Conservation (phyloP, 2,329 filamentous ascomycete species). For the Dendrostoma leiphaemia region DNA sequence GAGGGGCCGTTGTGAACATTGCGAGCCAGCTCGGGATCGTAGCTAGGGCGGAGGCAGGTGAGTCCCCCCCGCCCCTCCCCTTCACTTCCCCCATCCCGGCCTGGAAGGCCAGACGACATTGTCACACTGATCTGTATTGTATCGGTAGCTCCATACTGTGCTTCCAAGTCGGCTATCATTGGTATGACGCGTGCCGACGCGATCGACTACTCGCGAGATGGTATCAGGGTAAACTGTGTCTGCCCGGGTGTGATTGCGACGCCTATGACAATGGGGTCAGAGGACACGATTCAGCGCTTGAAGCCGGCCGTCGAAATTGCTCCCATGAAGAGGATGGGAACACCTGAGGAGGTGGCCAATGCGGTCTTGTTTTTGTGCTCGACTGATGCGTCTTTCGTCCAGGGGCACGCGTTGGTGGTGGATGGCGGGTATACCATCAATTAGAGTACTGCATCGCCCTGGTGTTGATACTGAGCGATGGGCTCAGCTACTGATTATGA, state of each 20-base stretch:
- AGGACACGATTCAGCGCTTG: conserved; percentile 37
- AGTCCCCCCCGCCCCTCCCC: conserved; percentile 21
- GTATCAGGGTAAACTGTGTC: conserved; percentile 37
- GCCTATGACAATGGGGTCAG: conserved; percentile 40
- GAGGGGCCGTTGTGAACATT: conserved; percentile 50
- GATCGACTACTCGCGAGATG: conserved; percentile 51
- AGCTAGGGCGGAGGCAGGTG: conserved; percentile 41
- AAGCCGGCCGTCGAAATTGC: conserved; percentile 42
- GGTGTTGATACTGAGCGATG: no score
- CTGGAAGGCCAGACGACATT: no score
- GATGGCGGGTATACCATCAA: conserved; percentile 54
- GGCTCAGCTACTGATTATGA: no score
- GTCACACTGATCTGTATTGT: not conserved
- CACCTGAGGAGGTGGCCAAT: conserved; percentile 47
- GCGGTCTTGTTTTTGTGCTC: conserved; percentile 49
- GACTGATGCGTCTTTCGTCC: conserved; percentile 47
- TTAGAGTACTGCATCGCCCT: no score
- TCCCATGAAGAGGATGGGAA: conserved; percentile 51
- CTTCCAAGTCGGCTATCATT: conserved; percentile 57
- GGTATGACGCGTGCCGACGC: conserved; percentile 56
- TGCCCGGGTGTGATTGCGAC: conserved; percentile 45
- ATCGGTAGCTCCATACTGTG: conserved; percentile 50
- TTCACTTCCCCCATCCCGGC: no score
- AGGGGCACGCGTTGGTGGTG: conserved; percentile 50
- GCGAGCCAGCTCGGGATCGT: conserved; percentile 53